Percentiles rank a stretch among this genome's conserved stretches.
These are phyloP conservation scores for Oryza brachyantha DNA, from an alignment of 176 grass and related monocot species.

Conservation along the genomic window DNA sequence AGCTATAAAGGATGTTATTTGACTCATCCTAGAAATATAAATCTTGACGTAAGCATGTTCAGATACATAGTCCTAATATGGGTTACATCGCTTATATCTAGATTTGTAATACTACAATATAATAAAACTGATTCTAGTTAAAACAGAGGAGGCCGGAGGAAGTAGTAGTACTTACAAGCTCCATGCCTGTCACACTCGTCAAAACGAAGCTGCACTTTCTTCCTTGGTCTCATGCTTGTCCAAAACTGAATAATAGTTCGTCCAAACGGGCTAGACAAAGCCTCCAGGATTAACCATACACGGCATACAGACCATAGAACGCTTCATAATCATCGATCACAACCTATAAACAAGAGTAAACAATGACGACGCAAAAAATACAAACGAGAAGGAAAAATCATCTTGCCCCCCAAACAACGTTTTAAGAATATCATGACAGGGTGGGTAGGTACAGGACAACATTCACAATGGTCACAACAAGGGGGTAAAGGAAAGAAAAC, in stretches of 20 bases:
- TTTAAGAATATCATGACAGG: background rate
- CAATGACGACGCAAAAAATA: background rate
- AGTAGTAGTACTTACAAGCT: background rate
- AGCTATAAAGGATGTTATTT: too few relatives aligned
- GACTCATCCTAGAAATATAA: too few relatives aligned
- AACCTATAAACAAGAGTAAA: background rate
- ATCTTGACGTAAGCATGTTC: too few relatives aligned
- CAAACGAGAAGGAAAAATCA: background rate
- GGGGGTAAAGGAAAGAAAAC: constrained; percentile 1
- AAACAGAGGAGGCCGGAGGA: too few relatives aligned
- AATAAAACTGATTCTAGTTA: too few relatives aligned
- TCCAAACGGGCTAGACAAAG: background rate
- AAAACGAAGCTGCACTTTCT: background rate
- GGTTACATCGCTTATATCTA: too few relatives aligned
- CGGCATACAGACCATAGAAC: background rate
- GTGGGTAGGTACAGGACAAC: background rate
- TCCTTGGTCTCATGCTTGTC: background rate
- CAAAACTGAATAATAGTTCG: background rate
- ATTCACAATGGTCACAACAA: background rate
- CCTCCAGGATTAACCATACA: background rate
- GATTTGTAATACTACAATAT: too few relatives aligned
- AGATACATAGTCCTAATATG: too few relatives aligned
- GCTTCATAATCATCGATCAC: background rate
- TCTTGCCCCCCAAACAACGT: background rate
- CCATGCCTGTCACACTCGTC: background rate